Evolutionary conservation across 192 early-diverging fungal species (phyloP), one percentile per base, ranked within the genome.

Genomic region (Coemansia sp.): DNA sequence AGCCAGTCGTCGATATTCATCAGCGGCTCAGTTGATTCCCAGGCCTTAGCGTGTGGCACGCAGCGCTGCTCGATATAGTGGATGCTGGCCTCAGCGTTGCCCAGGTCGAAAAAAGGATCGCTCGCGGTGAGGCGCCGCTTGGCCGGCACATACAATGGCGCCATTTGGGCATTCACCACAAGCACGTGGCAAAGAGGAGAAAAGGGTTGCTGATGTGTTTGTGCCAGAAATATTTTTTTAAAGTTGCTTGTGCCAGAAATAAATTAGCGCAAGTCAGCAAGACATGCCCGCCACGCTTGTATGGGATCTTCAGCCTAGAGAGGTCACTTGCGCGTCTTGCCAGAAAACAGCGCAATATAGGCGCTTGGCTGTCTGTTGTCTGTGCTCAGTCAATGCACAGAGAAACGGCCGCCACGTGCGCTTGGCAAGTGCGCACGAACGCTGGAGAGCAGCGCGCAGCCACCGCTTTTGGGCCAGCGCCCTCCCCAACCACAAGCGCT

Each of bases 51-150:
- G 36, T 23, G 5, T 19, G 17, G 21, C 46, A 64, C 62, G 5
- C 44, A 49, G 34, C 60, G 57, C 42, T 67, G 66, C 23, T 55
- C 58, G 55, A 68, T 57, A 31, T 37, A 57, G 58, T 47, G 34
- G 38, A 65, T 42, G 47, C 21, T 40, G 28, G 63, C 53, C 42
- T 78, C 75, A 44, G 69, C 69, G 25, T 78, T 78, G 59, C 75
- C 75, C 21, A 51, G 66, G 40, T 58, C 63, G 47, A 78, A 78
- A 54, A 78, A 78, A 5, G 75, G 69, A 56, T 78, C 69, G 31
- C 47, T 46, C 37, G 49, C 44, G 15, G 54, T 50, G 51, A 68
- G 66, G 63, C 75, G 75, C 17, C 75, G 65, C 70, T 78, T 78
- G 59, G 66, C 48, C n/a, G 75, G 75, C n/a, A 36, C 46, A 25